Percentiles rank a stretch among this genome's conserved stretches.
Conservation (phyloP, 106 monocot species). For the Acorus calamus region DNA sequence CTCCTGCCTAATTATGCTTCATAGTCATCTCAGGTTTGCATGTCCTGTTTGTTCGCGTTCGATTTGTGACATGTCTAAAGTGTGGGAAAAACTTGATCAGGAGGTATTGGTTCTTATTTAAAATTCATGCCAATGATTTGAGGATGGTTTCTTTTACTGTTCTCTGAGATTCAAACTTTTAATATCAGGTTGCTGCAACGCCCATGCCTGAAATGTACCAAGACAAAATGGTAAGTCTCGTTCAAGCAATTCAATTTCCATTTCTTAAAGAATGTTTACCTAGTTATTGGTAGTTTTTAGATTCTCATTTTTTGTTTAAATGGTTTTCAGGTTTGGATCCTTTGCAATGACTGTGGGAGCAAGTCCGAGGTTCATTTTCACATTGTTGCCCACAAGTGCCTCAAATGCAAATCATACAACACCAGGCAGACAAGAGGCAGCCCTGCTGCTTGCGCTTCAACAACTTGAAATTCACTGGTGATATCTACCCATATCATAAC, state of each 20-base stretch:
- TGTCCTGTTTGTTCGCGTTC: slow-evolving; percentile 84
- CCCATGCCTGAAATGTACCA: slow-evolving; percentile 67
- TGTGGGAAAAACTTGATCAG: slow-evolving; percentile 69
- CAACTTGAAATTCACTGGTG: neutral
- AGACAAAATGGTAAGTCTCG: slow-evolving; percentile 53
- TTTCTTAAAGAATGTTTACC: no score
- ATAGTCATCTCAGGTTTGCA: slow-evolving; percentile 35
- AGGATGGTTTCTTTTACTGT: neutral
- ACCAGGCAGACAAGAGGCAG: slow-evolving; percentile 53
- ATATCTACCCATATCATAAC: no score
- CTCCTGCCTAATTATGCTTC: no score
- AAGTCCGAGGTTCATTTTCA: slow-evolving; percentile 63
- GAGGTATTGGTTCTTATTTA: slow-evolving; percentile 27
- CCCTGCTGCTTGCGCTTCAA: slow-evolving; percentile 23
- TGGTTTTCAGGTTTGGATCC: slow-evolving; percentile 55
- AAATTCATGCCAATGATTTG: neutral
- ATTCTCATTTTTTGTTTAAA: no score
- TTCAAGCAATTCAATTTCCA: neutral
- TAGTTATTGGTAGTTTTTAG: no score
- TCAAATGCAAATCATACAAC: slow-evolving; percentile 68
- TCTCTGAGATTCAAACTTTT: neutral
- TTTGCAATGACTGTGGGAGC: slow-evolving; percentile 85
- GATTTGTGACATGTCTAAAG: slow-evolving; percentile 72
- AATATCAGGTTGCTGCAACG: slow-evolving; percentile 52
- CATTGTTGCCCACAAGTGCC: slow-evolving; percentile 70